Evolutionary conservation across 2,329 filamentous ascomycete genomes (phyloP).

Genomic region (Microdochium nivale): DNA sequence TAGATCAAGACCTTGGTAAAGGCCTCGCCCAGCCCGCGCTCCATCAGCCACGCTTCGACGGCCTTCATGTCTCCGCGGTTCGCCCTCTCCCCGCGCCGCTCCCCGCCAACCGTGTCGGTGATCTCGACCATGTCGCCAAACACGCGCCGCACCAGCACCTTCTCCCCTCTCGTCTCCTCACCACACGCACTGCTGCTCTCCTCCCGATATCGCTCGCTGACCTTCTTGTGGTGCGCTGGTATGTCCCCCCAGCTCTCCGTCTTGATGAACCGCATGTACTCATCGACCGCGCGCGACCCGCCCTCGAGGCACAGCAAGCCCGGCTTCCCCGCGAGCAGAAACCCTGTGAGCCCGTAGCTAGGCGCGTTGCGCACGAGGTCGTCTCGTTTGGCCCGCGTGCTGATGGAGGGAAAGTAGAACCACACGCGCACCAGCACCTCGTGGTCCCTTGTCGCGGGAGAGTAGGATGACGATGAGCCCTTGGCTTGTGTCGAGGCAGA

Average conservation of each 20-base stretch:
- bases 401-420: constrained; percentile 57
- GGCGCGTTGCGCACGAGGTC: constrained; percentile 47
- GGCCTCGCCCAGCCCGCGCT: constrained; percentile 32
- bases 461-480: not conserved
- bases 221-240: constrained; percentile 52
- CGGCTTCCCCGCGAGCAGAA: constrained; percentile 52
- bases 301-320: constrained; percentile 46
- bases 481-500: not conserved
- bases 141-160: constrained; percentile 19
- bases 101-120: constrained; percentile 35
- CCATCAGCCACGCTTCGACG: constrained; percentile 38
- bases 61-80: constrained; percentile 46
- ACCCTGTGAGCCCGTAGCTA: constrained; percentile 44
- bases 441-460: not conserved
- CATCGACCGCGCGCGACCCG: constrained; percentile 36
- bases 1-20: constrained; percentile 31
- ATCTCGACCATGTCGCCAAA: constrained; percentile 51
- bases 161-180: not conserved
- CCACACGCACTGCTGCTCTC: not conserved
- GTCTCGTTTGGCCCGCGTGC: constrained; percentile 47
- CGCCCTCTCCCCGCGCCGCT: constrained; percentile 36
- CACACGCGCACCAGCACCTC: constrained; percentile 40
- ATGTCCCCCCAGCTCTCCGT: constrained; percentile 57
- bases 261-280: constrained; percentile 56
- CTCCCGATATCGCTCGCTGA: constrained; percentile 46